A percentile compares a stretch with the other conserved stretches of the same genome.
phyloP scores from a whole-genome alignment of 2,329 filamentous ascomycete species.

The Lasiodiplodia citricola region DNA sequence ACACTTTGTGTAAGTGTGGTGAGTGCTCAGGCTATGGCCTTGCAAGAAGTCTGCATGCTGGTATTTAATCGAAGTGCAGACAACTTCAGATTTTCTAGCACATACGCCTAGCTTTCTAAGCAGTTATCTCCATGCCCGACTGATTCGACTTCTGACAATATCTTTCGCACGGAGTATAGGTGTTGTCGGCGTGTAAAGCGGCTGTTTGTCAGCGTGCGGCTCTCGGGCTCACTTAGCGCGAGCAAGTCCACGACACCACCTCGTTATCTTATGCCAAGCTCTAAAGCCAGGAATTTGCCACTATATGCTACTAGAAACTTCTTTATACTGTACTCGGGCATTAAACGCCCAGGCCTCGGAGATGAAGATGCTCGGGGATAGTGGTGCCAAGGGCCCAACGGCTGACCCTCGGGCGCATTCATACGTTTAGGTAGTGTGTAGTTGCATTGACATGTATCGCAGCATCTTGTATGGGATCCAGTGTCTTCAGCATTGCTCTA shows the following conservation, averaged over 20 bases:
- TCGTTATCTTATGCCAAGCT: not conserved
- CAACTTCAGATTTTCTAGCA: not conserved
- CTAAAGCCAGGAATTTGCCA: not conserved
- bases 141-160: not conserved
- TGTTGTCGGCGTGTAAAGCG: not conserved
- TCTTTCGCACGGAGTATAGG: not conserved
- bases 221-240: not conserved
- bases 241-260: not conserved
- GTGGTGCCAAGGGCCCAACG: too few relatives aligned
- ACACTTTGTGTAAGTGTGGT: not conserved
- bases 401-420: too few relatives aligned
- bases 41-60: not conserved
- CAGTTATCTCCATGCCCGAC: not conserved
- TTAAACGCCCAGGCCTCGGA: too few relatives aligned
- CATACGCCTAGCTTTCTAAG: not conserved
- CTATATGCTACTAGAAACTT: not conserved
- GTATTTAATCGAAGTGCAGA: not conserved
- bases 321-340: too few relatives aligned
- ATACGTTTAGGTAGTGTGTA: too few relatives aligned
- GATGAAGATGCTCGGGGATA: too few relatives aligned
- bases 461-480: too few relatives aligned
- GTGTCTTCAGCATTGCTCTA: too few relatives aligned
- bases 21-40: not conserved
- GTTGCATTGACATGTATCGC: too few relatives aligned
- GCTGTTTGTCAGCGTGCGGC: not conserved